Base-by-base conservation (phyloP, 441 rosid species). In the Populus hybrid region DNA sequence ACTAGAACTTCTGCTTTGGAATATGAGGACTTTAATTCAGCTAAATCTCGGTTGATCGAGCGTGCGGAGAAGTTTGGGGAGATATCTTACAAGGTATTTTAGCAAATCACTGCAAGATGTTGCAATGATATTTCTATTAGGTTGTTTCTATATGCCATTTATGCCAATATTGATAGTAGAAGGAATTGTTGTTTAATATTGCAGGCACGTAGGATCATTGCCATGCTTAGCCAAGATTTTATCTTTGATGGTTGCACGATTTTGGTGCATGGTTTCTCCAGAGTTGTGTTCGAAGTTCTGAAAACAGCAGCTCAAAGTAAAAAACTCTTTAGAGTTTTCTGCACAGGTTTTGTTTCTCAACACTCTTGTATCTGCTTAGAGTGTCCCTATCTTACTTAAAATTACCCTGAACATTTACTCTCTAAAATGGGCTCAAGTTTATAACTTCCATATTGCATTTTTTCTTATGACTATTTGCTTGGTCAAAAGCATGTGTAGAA, bases 21-120 rank as follows among this genome's bases (percentile, higher is more conserved):
- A 76, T 93, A 90, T 28, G 98, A 95, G 79, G 92, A 93, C 72
- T 93, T 95, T 45, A 86, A 92, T 86, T 91, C 99, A 7, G 99
- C 98, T 23, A 92, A 83, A 85, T 90, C 92, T 79, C 91, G 98
- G 53, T 82, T 91, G 83, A 89, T 95, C 70, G 98, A 89, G 80
- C 95, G 99, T 53, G 99, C 97, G 7, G 98, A 95, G 89, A 93
- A 92, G 78, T 92, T 95, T 87, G 98, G 97, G 18, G 98, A 92
- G 74, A 93, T 95, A 85, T 95, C 99, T 80, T 82, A 72, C 78
- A 92, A 91, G 94, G 99, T 92, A 76, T 24, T 70, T 69, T 68
- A 26, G 72, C 64, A 74, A 36, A 64, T 63, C 73, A 9, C 68
- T 28, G 45, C 29, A 61, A 14, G 3, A 63, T n/a, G 2, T 8